A percentile compares a stretch with the other conserved stretches of the same genome.
phyloP scores from a whole-genome alignment of 192 early-diverging fungal genomes.

The Entomortierella chlamydospora region DNA sequence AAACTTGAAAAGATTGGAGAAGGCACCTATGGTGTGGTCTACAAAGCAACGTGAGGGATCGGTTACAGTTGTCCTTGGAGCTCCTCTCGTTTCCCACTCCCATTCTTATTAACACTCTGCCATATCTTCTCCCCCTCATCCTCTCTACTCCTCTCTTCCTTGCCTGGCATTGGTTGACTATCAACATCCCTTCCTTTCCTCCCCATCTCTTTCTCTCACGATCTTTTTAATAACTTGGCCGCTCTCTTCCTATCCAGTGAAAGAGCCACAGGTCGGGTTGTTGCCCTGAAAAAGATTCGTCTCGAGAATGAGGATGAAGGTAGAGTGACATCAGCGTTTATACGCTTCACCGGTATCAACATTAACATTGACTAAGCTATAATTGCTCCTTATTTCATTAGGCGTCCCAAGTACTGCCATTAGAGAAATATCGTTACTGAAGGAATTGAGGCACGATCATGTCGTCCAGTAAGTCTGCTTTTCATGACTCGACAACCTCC shows the following conservation, averaged over 20 bases:
- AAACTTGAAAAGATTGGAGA: constrained; percentile 87
- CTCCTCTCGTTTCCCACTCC: not conserved
- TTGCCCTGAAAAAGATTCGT: constrained; percentile 82
- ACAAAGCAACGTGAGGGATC: constrained; percentile 67
- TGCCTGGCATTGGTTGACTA: too few relatives aligned
- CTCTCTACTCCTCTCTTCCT: too few relatives aligned
- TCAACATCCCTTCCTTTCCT: not conserved
- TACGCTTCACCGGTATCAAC: too few relatives aligned
- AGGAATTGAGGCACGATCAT: constrained; percentile 87
- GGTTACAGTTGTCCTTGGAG: not conserved
- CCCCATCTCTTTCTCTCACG: not conserved
- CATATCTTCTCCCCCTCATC: too few relatives aligned
- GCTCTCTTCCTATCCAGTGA: constrained; percentile 38
- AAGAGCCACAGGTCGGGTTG: constrained; percentile 63
- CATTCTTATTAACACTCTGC: not conserved
- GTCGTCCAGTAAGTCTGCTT: constrained; percentile 77
- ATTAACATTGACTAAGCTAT: too few relatives aligned
- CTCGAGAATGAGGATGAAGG: constrained; percentile 77
- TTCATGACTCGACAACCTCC: not conserved
- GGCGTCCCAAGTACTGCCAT: constrained; percentile 85
- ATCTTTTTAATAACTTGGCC: not conserved
- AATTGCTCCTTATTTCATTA: not conserved
- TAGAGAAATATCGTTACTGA: constrained; percentile 88
- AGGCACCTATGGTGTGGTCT: constrained; percentile 86
- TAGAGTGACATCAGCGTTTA: too few relatives aligned